Evolutionary conservation across 73 alveolate genomes (phyloP).

Genomic region (Paramecium primaurelia): DNA sequence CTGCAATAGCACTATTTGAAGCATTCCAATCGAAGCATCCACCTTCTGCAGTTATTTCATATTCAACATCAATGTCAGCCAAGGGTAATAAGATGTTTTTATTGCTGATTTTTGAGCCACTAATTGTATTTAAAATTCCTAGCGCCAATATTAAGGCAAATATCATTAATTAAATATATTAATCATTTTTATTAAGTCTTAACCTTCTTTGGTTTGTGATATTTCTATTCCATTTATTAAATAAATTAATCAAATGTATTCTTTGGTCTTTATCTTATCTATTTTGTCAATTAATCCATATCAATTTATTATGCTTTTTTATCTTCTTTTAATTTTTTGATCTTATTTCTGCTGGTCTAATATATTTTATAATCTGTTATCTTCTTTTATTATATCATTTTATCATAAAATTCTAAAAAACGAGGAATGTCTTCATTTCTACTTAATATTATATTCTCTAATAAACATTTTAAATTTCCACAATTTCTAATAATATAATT

Average conservation of each 20-base stretch:
- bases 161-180: neutral
- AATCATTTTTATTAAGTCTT: neutral
- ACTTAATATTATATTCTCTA: slow-evolving; percentile 72
- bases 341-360: slow-evolving; percentile 3
- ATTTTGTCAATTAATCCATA: slow-evolving; percentile 1
- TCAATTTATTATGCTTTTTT: neutral
- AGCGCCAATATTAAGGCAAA: neutral
- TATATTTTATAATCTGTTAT: neutral
- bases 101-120: slow-evolving; percentile 18
- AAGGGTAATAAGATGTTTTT: neutral
- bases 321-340: slow-evolving; percentile 10
- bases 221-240: slow-evolving; percentile 10
- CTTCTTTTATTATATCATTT: slow-evolving; percentile 46
- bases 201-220: slow-evolving; percentile 15
- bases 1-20: neutral
- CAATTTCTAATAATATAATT: slow-evolving; percentile 41
- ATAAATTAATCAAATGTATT: slow-evolving; percentile 10
- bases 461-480: slow-evolving; percentile 68
- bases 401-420: slow-evolving; percentile 67
- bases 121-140: neutral
- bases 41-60: neutral
- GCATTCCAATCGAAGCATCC: slow-evolving; percentile 14
- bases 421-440: slow-evolving; percentile 69
- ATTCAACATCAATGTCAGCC: slow-evolving; percentile 11
- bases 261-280: slow-evolving; percentile 15